These are phyloP conservation scores for Xylaria arbuscula DNA, from an alignment of 2,329 filamentous ascomycete species.

Conservation along the genomic window DNA sequence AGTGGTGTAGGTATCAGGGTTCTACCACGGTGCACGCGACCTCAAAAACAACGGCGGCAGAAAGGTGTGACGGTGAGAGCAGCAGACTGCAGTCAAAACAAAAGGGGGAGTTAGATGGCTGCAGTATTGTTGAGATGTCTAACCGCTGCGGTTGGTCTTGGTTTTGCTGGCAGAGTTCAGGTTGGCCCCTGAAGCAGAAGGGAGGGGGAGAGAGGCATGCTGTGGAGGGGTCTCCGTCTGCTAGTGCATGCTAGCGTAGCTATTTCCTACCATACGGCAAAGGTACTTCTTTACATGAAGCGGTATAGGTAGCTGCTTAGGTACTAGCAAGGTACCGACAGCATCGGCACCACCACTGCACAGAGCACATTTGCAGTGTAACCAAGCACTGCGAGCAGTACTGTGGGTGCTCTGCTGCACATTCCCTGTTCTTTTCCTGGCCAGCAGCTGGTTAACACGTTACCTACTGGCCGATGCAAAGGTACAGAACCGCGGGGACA, in stretches of 20 bases:
- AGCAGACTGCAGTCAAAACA: slow-evolving; percentile 19
- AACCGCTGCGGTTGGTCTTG: slow-evolving; percentile 9
- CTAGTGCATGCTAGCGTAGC: neutral
- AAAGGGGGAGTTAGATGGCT: slow-evolving; percentile 10
- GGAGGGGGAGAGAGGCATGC: slow-evolving; percentile 2
- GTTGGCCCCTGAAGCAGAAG: slow-evolving; percentile 34
- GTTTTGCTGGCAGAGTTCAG: slow-evolving; percentile 26
- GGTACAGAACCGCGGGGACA: neutral
- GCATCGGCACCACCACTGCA: too few species aligned
- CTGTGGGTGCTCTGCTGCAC: neutral
- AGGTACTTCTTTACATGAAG: too few species aligned
- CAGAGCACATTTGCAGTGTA: neutral
- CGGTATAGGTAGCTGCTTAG: too few species aligned
- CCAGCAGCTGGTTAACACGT: slow-evolving; percentile 30
- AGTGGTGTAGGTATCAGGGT: neutral
- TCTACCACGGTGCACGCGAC: slow-evolving; percentile 12
- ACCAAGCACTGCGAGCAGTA: neutral
- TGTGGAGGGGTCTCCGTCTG: slow-evolving; percentile 32
- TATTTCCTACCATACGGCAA: neutral
- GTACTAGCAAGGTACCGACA: too few species aligned
- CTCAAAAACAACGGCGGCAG: slow-evolving; percentile 3
- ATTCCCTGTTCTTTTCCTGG: neutral
- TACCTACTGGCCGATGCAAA: slow-evolving; percentile 20
- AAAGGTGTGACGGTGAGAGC: neutral
- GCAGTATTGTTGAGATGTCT: neutral